These are phyloP conservation scores for Pythium aquatile DNA, from an alignment of 352 stramenopile genomes.

Conservation along the genomic window DNA sequence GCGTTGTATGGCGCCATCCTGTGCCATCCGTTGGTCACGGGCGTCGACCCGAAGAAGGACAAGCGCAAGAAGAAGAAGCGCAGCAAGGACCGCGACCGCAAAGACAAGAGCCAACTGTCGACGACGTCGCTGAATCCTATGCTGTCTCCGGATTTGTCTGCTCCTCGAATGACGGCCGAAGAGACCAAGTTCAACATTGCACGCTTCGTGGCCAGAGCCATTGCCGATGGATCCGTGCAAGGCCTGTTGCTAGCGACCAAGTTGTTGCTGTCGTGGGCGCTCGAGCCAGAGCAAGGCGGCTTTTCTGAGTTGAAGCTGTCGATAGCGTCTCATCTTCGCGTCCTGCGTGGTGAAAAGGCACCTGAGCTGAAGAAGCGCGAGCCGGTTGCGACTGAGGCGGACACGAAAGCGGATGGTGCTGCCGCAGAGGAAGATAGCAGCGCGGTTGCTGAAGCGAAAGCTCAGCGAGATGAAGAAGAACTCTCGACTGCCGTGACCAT, in stretches of 20 bases:
- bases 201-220: conserved; percentile 71
- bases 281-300: conserved; percentile 28
- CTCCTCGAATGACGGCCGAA: conserved; percentile 46
- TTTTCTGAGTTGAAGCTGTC: conserved; percentile 36
- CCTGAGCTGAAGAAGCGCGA: conserved; percentile 42
- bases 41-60: conserved; percentile 73
- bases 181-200: conserved; percentile 67
- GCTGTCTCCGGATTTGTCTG: conserved; percentile 67
- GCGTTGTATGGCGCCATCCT: conserved; percentile 83
- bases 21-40: conserved; percentile 80
- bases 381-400: not conserved
- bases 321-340: conserved; percentile 66
- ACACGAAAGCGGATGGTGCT: not conserved
- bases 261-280: conserved; percentile 53
- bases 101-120: conserved; percentile 51
- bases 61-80: conserved; percentile 86
- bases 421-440: not conserved
- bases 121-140: conserved; percentile 41
- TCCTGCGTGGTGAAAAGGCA: conserved; percentile 66
- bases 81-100: conserved; percentile 69
- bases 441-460: conserved; percentile 15
- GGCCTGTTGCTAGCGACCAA: conserved; percentile 72
- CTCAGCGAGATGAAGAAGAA: conserved; percentile 28
- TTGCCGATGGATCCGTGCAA: conserved; percentile 76
- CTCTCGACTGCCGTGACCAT: conserved; percentile 41